Evolutionary conservation across 176 grass and related monocot genomes (phyloP), one percentile per base, ranked within the genome.

Genomic region (Carex littledalei): DNA sequence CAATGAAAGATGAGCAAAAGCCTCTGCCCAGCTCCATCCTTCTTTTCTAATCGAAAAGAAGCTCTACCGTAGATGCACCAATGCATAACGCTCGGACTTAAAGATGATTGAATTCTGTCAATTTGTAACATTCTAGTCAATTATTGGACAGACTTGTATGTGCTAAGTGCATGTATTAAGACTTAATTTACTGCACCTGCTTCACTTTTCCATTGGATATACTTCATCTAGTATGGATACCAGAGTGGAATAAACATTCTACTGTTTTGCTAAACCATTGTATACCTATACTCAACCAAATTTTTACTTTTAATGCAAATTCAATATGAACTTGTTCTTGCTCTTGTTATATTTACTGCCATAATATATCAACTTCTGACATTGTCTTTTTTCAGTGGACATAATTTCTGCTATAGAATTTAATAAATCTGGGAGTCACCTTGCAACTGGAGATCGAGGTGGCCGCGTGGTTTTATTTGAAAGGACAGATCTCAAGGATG

Each of bases 331-430:
- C 15, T 35, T 57, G 24, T 34, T 56, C 55, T 55, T 57, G 24
- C 50, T 78, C 17, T 72, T 72, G 18, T 72, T 72, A 72, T 34
- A 78, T 78, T 29, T 10, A 57, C 13, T 54, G 37, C 29, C 14
- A 78, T 6, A 17, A 78, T 56, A 26, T 32, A 68, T 55, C 22
- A 69, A 32, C 20, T 69, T 81, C 29, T 32, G 39, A 67, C 41
- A 54, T 83, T 67, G 14, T 80, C 8, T 70, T 76, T 47, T 81
- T 87, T 85, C 84, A 99, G 97, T 99, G 82, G 97, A 99, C 82
- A 99, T 99, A 83, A 99, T 99, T 85, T 99, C 97, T 14, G 97
- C 93, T 76, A 94, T 99, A 94, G 97, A 99, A 92, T 99, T 99
- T 89, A 90, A 99, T 86, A 94, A 94, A 91, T 91, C 90, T 79